A percentile compares a stretch with the other conserved stretches of the same genome.
Conservation (phyloP, 108 stramenopile species). For the Pseudonitzschia multistriata region DNA sequence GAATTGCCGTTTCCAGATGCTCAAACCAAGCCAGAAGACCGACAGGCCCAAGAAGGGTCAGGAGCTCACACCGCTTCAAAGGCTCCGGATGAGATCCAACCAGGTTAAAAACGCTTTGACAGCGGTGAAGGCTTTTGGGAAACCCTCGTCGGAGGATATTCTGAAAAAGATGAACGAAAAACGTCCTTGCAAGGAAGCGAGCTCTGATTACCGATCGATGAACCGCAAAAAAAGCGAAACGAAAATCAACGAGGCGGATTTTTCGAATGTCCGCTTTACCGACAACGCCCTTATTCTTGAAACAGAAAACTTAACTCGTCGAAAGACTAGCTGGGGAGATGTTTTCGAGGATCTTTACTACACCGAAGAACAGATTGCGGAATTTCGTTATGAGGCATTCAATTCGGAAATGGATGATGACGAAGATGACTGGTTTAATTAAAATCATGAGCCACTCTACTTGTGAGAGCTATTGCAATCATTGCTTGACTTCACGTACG, state of each 20-base stretch:
- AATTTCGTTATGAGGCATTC: constrained; percentile 29
- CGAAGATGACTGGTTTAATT: no score
- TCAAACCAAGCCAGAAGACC: constrained; percentile 67
- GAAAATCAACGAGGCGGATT: neutral
- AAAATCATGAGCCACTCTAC: no score
- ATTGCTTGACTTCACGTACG: no score
- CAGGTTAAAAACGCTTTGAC: neutral
- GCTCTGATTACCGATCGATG: neutral
- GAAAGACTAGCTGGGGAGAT: neutral
- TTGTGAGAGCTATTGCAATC: no score
- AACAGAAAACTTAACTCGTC: neutral
- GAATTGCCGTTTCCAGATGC: constrained; percentile 97
- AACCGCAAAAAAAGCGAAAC: neutral
- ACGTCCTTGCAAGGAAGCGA: neutral
- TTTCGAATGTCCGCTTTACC: neutral
- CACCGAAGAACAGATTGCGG: constrained; percentile 16
- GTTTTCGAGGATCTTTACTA: constrained; percentile 19
- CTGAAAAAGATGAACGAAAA: neutral
- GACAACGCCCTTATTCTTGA: neutral
- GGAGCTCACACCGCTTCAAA: neutral
- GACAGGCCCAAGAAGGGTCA: neutral
- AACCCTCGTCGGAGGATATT: neutral
- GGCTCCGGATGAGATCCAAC: neutral
- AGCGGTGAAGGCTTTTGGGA: neutral
- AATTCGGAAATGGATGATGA: no score